Conservation (phyloP, 495 filamentous ascomycete genomes). For the Echria macrotheca region DNA sequence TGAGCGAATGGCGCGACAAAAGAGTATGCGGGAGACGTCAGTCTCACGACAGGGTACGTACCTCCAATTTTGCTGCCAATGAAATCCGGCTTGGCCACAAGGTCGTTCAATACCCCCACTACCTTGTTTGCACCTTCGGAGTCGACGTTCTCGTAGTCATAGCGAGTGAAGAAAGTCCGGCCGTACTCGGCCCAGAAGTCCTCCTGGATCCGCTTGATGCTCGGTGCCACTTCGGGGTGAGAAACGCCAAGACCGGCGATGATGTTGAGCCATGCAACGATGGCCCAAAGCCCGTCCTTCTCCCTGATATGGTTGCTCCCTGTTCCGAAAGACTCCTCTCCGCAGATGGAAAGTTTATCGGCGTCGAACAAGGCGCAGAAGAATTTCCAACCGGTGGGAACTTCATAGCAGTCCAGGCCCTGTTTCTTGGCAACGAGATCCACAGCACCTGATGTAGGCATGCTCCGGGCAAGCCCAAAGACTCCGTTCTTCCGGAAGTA, state of each 20-base stretch:
- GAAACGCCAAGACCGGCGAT: conserved; percentile 89
- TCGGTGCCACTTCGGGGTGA: conserved; percentile 66
- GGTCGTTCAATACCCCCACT: conserved; percentile 65
- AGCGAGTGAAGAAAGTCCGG: conserved; percentile 97
- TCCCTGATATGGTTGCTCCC: conserved; percentile 99
- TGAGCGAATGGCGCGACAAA: conserved; percentile 3
- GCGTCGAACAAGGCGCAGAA: conserved; percentile 98
- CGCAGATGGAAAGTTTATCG: conserved; percentile 96
- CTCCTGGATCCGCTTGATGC: conserved; percentile 89
- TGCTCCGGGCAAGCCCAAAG: conserved; percentile 88
- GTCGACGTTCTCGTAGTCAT: conserved; percentile 95
- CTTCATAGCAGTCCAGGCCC: conserved; percentile 88
- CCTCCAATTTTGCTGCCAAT: conserved; percentile 75
- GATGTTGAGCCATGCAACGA: conserved; percentile 97
- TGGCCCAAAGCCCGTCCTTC: conserved; percentile 97
- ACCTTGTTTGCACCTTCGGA: conserved; percentile 85
- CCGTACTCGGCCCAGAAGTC: conserved; percentile 98
- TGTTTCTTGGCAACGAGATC: conserved; percentile 93
- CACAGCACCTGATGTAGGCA: conserved; percentile 94
- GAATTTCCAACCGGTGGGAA: conserved; percentile 99
- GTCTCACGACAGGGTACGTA: conserved; percentile 24
- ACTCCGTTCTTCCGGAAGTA: conserved; percentile 98
- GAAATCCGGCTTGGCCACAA: conserved; percentile 63
- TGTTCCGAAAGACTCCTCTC: conserved; percentile 96
- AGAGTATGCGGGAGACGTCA: neutral